Evolutionary conservation across 1,284 basidiomycete species (phyloP).

Genomic region (Pseudozyma flocculosa): DNA sequence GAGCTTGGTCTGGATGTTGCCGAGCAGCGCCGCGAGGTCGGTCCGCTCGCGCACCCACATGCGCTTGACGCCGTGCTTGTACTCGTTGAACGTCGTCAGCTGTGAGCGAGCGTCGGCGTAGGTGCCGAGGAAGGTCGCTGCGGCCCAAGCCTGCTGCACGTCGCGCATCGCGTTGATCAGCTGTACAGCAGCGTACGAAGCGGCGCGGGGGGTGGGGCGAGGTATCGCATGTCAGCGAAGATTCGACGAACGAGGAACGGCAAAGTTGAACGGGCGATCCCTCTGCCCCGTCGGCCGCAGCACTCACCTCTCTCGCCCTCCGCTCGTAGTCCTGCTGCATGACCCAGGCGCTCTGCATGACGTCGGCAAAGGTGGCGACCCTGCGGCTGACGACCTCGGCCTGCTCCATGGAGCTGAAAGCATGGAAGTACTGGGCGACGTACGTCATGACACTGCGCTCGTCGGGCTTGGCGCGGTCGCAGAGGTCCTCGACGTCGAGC

Average conservation of each 20-base stretch:
- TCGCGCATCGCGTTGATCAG: constrained; percentile 39
- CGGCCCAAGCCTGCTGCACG: constrained; percentile 31
- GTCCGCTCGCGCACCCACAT: constrained; percentile 86
- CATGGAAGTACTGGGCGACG: constrained; percentile 94
- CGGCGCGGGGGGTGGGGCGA: background rate
- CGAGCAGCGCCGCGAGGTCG: constrained; percentile 82
- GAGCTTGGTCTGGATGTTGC: constrained; percentile 92
- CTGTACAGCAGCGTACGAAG: constrained; percentile 8
- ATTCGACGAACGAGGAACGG: too few relatives aligned
- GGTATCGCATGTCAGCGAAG: constrained; percentile 56
- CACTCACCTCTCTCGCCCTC: constrained; percentile 71
- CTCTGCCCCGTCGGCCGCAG: too few relatives aligned
- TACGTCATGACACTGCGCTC: constrained; percentile 96
- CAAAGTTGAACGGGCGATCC: too few relatives aligned
- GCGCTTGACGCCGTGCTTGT: constrained; percentile 83
- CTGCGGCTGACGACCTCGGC: constrained; percentile 89
- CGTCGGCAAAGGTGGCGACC: constrained; percentile 91
- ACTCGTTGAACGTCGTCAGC: constrained; percentile 72
- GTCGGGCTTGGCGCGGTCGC: constrained; percentile 81
- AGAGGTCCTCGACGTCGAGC: constrained; percentile 94
- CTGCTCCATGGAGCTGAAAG: constrained; percentile 95
- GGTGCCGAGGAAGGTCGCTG: constrained; percentile 40
- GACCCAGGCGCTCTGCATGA: constrained; percentile 72
- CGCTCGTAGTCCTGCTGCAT: constrained; percentile 90
- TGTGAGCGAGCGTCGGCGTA: constrained; percentile 80